These are phyloP conservation scores for Drechslera avenae DNA, from an alignment of 2,329 filamentous ascomycete species.

Conservation along the genomic window DNA sequence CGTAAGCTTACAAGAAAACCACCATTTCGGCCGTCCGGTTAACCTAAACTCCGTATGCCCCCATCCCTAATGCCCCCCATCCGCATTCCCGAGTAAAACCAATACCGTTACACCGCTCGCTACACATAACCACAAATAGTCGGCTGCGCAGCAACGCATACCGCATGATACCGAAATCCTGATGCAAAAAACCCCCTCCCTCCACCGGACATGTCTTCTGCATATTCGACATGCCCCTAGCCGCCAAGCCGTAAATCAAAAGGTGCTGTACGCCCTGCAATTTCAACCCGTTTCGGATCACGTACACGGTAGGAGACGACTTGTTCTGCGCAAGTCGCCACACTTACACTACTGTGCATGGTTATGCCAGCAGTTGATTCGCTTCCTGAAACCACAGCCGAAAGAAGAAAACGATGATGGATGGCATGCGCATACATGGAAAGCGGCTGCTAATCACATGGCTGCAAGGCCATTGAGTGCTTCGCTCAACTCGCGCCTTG, in stretches of 20 bases:
- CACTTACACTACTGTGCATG: not conserved
- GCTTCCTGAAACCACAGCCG: conserved; percentile 2
- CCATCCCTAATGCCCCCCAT: no score
- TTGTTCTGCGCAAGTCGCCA: not conserved
- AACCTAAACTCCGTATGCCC: no score
- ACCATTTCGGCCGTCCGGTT: no score
- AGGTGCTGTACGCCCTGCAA: no score
- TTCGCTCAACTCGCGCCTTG: conserved; percentile 49
- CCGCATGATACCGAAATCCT: not conserved
- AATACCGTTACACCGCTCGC: conserved; percentile 8
- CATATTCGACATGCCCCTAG: not conserved
- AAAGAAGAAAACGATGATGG: not conserved
- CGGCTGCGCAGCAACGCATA: not conserved
- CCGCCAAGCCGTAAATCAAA: no score
- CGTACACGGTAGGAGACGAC: no score
- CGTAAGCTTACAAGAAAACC: no score
- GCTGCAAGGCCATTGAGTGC: conserved; percentile 48
- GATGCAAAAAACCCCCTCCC: no score
- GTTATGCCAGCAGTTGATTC: not conserved
- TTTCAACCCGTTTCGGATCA: no score
- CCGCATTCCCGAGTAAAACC: not conserved
- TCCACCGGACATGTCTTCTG: no score
- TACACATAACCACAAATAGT: conserved; percentile 2
- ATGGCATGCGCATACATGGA: not conserved
- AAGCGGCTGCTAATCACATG: conserved; percentile 5